Conservation (phyloP, 2,329 filamentous ascomycete species). For the Fusarium abutilonis region DNA sequence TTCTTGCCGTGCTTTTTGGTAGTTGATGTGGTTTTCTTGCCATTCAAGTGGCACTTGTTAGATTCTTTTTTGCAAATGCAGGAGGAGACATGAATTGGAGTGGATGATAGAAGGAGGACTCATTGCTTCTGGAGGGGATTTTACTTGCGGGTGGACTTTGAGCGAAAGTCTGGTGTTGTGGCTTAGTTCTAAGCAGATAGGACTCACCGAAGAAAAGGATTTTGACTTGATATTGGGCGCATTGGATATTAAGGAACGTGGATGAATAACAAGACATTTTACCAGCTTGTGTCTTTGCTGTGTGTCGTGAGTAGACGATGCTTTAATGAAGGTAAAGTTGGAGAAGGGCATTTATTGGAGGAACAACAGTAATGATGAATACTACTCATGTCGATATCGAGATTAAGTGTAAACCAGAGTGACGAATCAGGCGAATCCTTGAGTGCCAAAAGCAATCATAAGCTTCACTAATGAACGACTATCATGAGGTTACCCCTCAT, state of each 20-base stretch:
- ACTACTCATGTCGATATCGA: too few species aligned
- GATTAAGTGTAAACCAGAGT: too few species aligned
- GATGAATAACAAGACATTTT: conserved; percentile 40
- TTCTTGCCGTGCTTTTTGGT: conserved; percentile 22
- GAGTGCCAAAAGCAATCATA: background rate
- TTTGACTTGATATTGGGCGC: conserved; percentile 24
- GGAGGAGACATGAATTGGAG: conserved; percentile 10
- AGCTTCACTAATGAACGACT: background rate
- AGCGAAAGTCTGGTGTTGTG: conserved; percentile 12
- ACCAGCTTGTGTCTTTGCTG: background rate
- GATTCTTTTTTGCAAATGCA: conserved; percentile 11
- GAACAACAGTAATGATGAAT: too few species aligned
- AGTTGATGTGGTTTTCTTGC: conserved; percentile 16
- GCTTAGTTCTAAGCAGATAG: conserved; percentile 6
- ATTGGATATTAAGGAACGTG: conserved; percentile 34
- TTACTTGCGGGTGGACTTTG: conserved; percentile 6
- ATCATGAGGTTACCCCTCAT: conserved; percentile 3
- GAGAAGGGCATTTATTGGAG: too few species aligned
- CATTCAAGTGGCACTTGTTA: conserved; percentile 17
- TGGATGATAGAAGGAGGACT: conserved; percentile 25
- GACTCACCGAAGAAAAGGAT: conserved; percentile 18
- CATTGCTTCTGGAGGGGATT: conserved; percentile 11
- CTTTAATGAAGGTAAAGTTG: too few species aligned
- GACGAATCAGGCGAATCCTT: background rate
- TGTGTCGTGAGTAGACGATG: background rate